Evolutionary conservation across 106 monocot species (phyloP).

Genomic region (Amphibolis antarctica): DNA sequence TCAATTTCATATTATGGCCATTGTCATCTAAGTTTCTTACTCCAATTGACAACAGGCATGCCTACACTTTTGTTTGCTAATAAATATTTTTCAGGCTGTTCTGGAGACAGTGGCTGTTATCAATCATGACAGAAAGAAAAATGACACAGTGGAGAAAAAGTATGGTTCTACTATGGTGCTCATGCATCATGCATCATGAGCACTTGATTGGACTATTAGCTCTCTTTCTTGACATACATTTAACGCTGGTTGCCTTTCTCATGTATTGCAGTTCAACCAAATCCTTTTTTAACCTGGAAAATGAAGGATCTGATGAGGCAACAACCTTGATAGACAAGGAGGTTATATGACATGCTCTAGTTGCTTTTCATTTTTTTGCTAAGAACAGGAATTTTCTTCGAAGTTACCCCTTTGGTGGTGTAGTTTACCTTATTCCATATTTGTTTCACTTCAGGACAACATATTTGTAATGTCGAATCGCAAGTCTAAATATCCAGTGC

Average conservation of each 20-base stretch:
- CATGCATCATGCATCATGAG: too few relatives aligned
- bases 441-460: conserved; percentile 53
- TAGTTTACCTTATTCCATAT: background rate
- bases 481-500: conserved; percentile 92
- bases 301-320: conserved; percentile 79
- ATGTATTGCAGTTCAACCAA: conserved; percentile 41
- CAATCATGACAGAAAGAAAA: conserved; percentile 92
- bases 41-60: background rate
- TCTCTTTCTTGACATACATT: background rate
- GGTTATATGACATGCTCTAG: conserved; percentile 25
- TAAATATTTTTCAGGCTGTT: conserved; percentile 45
- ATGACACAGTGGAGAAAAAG: conserved; percentile 54
- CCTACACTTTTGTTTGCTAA: background rate
- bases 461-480: conserved; percentile 96
- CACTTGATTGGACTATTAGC: background rate
- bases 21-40: too few relatives aligned
- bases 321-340: conserved; percentile 89
- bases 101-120: conserved; percentile 91
- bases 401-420: background rate
- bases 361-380: background rate
- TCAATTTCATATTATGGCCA: too few relatives aligned
- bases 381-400: background rate
- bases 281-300: conserved; percentile 69
- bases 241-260: background rate
- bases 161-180: conserved; percentile 18